A percentile compares a stretch with the other conserved stretches of the same genome.
Conservation (phyloP, 768 basidiomycete genomes). For the Russula lepida region DNA sequence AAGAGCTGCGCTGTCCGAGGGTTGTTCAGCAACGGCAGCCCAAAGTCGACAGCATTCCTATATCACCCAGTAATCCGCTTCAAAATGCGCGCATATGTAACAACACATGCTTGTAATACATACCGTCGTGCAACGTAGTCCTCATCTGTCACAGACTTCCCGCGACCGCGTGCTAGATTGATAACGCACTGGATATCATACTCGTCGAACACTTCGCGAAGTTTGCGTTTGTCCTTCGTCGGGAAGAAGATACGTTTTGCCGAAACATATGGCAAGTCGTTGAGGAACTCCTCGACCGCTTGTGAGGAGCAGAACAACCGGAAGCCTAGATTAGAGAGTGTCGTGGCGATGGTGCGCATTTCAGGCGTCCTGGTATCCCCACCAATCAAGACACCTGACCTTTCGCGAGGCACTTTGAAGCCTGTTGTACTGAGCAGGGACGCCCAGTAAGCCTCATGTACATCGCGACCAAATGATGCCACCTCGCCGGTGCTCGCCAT, state of each 20-base stretch:
- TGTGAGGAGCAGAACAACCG: slow-evolving; percentile 86
- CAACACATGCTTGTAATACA: slow-evolving; percentile 23
- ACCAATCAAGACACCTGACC: slow-evolving; percentile 86
- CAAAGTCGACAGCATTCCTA: slow-evolving; percentile 29
- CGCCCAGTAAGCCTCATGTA: slow-evolving; percentile 95
- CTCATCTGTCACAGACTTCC: slow-evolving; percentile 70
- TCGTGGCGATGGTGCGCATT: slow-evolving; percentile 74
- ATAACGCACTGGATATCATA: slow-evolving; percentile 92
- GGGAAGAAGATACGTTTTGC: slow-evolving; percentile 95
- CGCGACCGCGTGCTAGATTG: slow-evolving; percentile 81
- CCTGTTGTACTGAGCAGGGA: slow-evolving; percentile 92
- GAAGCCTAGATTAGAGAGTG: slow-evolving; percentile 81
- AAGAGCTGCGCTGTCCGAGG: slow-evolving; percentile 82
- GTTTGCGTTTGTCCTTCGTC: slow-evolving; percentile 88
- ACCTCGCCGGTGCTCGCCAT: slow-evolving; percentile 99
- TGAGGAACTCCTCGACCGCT: slow-evolving; percentile 73
- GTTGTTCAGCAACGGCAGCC: slow-evolving; percentile 85
- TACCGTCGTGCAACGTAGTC: slow-evolving; percentile 93
- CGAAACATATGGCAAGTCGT: slow-evolving; percentile 62
- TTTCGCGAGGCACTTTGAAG: slow-evolving; percentile 80
- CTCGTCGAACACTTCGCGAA: slow-evolving; percentile 89
- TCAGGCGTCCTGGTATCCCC: slow-evolving; percentile 86
- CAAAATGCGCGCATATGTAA: slow-evolving; percentile 3
- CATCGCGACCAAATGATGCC: slow-evolving; percentile 86
- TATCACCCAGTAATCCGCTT: background rate